These are phyloP conservation scores for Brassica cretica DNA, from an alignment of 345 rosid genomes.

Conservation along the genomic window DNA sequence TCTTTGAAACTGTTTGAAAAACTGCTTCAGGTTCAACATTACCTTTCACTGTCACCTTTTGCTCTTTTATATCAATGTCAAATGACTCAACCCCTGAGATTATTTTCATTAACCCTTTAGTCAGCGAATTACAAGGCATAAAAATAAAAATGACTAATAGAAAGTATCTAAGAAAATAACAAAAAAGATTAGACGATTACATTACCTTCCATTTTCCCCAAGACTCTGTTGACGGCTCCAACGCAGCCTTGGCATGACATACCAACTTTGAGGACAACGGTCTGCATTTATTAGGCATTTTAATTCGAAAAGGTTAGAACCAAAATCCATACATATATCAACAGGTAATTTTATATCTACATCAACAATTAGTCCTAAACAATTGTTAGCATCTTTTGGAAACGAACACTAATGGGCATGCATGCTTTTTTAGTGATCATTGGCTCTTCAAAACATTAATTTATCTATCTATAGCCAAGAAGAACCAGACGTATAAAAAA, in stretches of 20 bases:
- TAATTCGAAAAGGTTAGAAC: background rate
- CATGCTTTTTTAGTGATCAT: background rate
- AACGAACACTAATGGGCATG: background rate
- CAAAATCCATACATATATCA: background rate
- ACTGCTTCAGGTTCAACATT: conserved; percentile 82
- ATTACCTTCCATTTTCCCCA: conserved; percentile 89
- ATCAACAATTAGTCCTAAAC: background rate
- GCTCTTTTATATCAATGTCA: conserved; percentile 77
- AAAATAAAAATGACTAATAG: background rate
- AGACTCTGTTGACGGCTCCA: conserved; percentile 89
- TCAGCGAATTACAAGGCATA: background rate
- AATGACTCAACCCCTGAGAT: conserved; percentile 74
- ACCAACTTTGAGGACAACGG: conserved; percentile 81
- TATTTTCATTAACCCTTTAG: background rate
- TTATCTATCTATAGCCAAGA: background rate
- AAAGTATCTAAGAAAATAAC: background rate
- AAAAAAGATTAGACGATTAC: conserved; percentile 15
- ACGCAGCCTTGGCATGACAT: conserved; percentile 91
- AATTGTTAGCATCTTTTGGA: conserved; percentile 1
- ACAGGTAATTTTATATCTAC: background rate
- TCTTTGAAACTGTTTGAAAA: conserved; percentile 81
- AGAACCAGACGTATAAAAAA: background rate
- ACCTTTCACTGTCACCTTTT: conserved; percentile 91
- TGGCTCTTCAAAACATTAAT: background rate
- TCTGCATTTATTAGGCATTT: conserved; percentile 44